phyloP scores from a whole-genome alignment of 2,329 filamentous ascomycete species.

The Colletotrichum musicola region DNA sequence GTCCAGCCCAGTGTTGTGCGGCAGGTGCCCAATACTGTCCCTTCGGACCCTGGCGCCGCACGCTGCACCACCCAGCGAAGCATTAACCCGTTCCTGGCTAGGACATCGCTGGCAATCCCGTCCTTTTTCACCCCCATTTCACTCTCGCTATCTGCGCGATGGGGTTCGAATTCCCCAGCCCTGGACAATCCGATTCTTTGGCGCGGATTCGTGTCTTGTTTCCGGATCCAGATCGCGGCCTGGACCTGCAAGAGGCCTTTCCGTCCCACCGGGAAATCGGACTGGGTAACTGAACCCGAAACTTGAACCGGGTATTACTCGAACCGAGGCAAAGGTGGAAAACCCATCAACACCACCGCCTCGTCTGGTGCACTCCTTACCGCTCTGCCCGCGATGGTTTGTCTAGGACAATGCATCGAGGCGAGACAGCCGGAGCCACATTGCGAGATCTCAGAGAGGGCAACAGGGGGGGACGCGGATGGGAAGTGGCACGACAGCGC shows the following conservation, averaged over 20 bases:
- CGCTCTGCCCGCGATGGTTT: constrained; percentile 13
- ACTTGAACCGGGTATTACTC: not conserved
- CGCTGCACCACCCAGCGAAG: constrained; percentile 14
- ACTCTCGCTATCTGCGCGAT: not conserved
- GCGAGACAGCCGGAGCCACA: constrained; percentile 9
- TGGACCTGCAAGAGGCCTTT: constrained; percentile 5
- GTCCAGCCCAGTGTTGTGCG: not conserved
- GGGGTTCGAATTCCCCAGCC: constrained; percentile 13
- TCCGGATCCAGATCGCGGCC: constrained; percentile 8
- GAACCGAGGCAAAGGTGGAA: not conserved
- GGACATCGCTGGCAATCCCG: constrained; percentile 5
- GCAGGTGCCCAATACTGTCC: constrained; percentile 8
- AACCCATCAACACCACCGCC: constrained; percentile 4
- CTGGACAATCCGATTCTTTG: not conserved
- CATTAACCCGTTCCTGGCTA: constrained; percentile 21
- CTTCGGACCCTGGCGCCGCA: constrained; percentile 12
- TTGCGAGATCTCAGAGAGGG: not conserved
- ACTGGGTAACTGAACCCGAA: not conserved
- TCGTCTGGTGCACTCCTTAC: not conserved
- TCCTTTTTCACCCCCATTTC: not conserved
- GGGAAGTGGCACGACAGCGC: constrained; percentile 10
- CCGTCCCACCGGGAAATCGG: not conserved
- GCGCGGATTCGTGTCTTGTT: constrained; percentile 11
- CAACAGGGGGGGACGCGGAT: not conserved
- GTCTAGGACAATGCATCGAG: constrained; percentile 20